These are phyloP conservation scores for Beauveria caledonica DNA, from an alignment of 2,329 filamentous ascomycete species.

Conservation along the genomic window DNA sequence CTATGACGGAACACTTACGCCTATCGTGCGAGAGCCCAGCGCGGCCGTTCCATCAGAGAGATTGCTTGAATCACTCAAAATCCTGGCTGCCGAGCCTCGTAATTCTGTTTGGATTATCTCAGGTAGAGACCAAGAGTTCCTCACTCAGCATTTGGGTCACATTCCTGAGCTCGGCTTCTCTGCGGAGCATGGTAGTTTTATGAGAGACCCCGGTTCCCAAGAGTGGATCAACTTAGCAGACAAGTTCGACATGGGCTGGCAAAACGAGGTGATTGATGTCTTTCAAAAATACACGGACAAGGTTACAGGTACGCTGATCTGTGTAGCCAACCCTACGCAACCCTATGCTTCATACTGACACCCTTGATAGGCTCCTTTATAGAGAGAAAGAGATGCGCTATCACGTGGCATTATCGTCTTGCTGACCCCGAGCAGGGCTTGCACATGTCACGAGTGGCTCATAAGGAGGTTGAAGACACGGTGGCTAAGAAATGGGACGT, in stretches of 20 bases:
- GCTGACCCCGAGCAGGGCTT: conserved; percentile 79
- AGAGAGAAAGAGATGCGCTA: conserved; percentile 84
- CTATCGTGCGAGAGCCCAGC: conserved; percentile 86
- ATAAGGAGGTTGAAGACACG: conserved; percentile 69
- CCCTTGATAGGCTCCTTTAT: conserved; percentile 66
- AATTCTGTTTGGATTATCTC: conserved; percentile 99
- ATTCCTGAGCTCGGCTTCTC: conserved; percentile 85
- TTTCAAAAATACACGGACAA: conserved; percentile 86
- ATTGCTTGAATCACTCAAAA: conserved; percentile 70
- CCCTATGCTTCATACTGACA: not conserved
- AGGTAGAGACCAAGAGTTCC: conserved; percentile 84
- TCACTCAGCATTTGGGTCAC: conserved; percentile 87
- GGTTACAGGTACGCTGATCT: conserved; percentile 58
- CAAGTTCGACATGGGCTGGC: conserved; percentile 85
- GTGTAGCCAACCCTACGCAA: not conserved
- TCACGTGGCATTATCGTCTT: conserved; percentile 95
- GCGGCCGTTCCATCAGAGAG: conserved; percentile 81
- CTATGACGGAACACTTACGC: conserved; percentile 93
- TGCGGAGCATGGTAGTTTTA: conserved; percentile 94
- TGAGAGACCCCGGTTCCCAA: conserved; percentile 66
- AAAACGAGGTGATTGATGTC: conserved; percentile 70
- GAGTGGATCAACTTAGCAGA: conserved; percentile 88
- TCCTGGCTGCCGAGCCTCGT: conserved; percentile 66
- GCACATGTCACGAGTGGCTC: conserved; percentile 72
- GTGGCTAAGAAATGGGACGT: conserved; percentile 78